Percentiles rank a stretch among this genome's conserved stretches.
Evolutionary conservation across 2,329 filamentous ascomycete genomes (phyloP).

Genomic region (Dothistroma septosporum): DNA sequence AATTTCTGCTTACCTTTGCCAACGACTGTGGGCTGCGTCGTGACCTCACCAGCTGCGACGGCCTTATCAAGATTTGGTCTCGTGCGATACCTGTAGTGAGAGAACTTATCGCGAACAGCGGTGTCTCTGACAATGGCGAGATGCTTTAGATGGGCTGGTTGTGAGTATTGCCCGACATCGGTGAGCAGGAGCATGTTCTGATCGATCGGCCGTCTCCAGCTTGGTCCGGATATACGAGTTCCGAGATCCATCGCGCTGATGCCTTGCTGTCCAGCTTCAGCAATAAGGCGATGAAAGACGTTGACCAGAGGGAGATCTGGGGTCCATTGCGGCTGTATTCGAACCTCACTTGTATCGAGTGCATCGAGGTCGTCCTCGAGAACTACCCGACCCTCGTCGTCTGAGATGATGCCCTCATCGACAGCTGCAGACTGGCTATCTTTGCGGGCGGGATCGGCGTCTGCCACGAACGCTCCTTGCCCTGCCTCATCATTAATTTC

Average conservation of each 20-base stretch:
- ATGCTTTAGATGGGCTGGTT: slow-evolving; percentile 55
- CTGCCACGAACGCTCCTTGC: neutral
- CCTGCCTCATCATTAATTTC: neutral
- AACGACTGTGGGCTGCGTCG: slow-evolving; percentile 8
- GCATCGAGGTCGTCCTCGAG: slow-evolving; percentile 6
- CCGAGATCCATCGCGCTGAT: slow-evolving; percentile 45
- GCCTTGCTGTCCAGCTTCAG: slow-evolving; percentile 46
- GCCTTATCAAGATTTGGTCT: slow-evolving; percentile 50
- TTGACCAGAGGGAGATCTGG: slow-evolving; percentile 52
- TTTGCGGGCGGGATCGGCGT: neutral
- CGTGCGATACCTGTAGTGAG: slow-evolving; percentile 55
- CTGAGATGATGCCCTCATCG: neutral
- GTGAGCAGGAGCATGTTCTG: slow-evolving; percentile 50
- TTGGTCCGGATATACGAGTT: slow-evolving; percentile 41
- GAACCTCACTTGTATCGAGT: neutral
- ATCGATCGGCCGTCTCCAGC: slow-evolving; percentile 55
- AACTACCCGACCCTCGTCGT: neutral
- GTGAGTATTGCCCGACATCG: slow-evolving; percentile 55
- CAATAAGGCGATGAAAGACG: slow-evolving; percentile 49
- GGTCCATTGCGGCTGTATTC: slow-evolving; percentile 43
- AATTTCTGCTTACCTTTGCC: slow-evolving; percentile 27
- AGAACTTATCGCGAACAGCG: slow-evolving; percentile 43
- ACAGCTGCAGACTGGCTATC: neutral
- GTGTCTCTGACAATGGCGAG: slow-evolving; percentile 55
- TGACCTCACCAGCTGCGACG: slow-evolving; percentile 47